Base-by-base conservation (phyloP, 2,329 filamentous ascomycete species). In the Botrytis fabae region DNA sequence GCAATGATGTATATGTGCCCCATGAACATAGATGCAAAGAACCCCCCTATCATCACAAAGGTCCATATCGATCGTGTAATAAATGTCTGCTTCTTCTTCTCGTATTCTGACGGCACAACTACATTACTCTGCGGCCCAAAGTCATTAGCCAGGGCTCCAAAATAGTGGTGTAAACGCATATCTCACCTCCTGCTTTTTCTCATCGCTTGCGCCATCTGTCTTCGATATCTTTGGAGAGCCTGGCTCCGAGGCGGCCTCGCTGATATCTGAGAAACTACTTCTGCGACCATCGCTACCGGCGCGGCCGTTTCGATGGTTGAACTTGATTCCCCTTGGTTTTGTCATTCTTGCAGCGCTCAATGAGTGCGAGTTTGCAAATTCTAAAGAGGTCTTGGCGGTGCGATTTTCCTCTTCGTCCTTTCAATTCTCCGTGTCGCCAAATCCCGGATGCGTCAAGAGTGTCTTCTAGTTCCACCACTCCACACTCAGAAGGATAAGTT, bases 21-120 rank as follows among this genome's bases (percentile, higher is more conserved):
- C 80, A 95, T 93, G 85, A 98, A 97, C 83, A 99, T 92, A 76
- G 93, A 90, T 73, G 89, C 88, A 84, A 98, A 98, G 88, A 99
- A 99, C 80, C 90, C 88, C 71, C 86, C 92, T 79, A 99, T 97
- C 96, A 99, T 99, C 84, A 97, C 91, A 76, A 99, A 91, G 5
- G 94, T 98, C 96, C 96, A 99, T 86, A 98, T 94, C 71, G 95
- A 95, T 80, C 96, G 91, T 57, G 94, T 97, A 80, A 98, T 93
- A 86, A 99, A 98, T 82, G 96, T 97, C 83, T 94, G 92, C 85
- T 97, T 98, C 85, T 99, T 99, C 89, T 98, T 98, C 82, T 98
- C 94, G 82, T 97, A 98, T 75, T 98, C 96, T 78, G 89, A 88
- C 74, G 85, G 82, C 72, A 69, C 81, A 32, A 75, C 70, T 42